Conservation (phyloP, 2,329 filamentous ascomycete species). For the Ustilaginoidea virens region DNA sequence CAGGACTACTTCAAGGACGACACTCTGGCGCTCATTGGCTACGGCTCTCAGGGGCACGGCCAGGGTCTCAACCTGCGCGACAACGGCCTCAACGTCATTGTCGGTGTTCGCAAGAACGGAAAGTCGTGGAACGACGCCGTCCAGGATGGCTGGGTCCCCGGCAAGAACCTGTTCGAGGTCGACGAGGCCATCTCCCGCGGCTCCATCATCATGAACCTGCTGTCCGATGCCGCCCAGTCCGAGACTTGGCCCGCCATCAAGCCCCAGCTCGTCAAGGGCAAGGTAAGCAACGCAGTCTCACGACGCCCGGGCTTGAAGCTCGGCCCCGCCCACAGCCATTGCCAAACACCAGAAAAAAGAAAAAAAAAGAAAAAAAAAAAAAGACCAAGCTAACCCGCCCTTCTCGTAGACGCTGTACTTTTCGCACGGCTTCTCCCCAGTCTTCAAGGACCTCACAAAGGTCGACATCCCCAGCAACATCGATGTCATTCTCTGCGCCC, state of each 20-base stretch:
- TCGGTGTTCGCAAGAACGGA: conserved; percentile 96
- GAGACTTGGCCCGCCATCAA: conserved; percentile 99
- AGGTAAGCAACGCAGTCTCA: conserved; percentile 63
- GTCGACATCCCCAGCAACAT: conserved; percentile 92
- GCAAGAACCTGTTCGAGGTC: conserved; percentile 98
- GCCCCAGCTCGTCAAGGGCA: conserved; percentile 96
- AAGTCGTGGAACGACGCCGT: conserved; percentile 96
- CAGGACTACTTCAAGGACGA: conserved; percentile 99
- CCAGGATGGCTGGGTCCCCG: conserved; percentile 94
- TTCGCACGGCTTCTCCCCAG: conserved; percentile 98
- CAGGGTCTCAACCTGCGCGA: conserved; percentile 99
- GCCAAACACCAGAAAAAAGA: too few species aligned
- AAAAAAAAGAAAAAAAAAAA: too few species aligned
- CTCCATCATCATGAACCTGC: conserved; percentile 97
- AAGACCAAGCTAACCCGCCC: not conserved
- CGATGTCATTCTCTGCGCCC: conserved; percentile 97
- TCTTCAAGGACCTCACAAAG: conserved; percentile 99
- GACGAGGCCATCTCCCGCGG: conserved; percentile 89
- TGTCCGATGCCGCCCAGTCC: conserved; percentile 91
- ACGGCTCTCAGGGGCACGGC: conserved; percentile 94
- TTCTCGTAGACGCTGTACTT: conserved; percentile 86
- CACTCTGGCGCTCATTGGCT: conserved; percentile 96
- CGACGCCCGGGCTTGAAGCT: too few species aligned
- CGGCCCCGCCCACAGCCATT: too few species aligned
- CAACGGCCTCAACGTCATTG: conserved; percentile 97